A percentile compares a stretch with the other conserved stretches of the same genome.
These are phyloP conservation scores for Ophiocordyceps sinensis DNA, from an alignment of 2,329 filamentous ascomycete genomes.

Conservation along the genomic window DNA sequence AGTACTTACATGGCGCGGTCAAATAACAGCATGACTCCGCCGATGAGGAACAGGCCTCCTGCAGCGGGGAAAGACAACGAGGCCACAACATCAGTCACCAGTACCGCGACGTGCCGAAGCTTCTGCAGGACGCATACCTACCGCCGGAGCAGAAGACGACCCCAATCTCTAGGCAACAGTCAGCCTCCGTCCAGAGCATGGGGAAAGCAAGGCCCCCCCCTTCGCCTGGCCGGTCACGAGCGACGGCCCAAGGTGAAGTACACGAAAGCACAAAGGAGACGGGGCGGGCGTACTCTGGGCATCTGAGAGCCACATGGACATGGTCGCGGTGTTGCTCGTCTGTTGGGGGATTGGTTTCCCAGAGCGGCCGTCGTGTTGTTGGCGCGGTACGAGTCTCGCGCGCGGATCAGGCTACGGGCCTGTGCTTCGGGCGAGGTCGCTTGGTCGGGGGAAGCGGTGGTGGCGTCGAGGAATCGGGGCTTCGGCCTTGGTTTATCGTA, in stretches of 20 bases:
- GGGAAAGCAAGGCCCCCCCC: too few relatives aligned
- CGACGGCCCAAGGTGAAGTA: too few relatives aligned
- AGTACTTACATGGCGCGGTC: slow-evolving; percentile 75
- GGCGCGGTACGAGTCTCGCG: neutral
- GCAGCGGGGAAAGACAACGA: slow-evolving; percentile 2
- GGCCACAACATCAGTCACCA: neutral
- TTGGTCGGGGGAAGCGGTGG: too few relatives aligned
- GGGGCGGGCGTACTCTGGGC: slow-evolving; percentile 19
- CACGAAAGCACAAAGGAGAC: neutral
- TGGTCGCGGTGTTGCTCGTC: slow-evolving; percentile 6
- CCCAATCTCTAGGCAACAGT: slow-evolving; percentile 62
- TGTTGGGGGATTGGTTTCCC: neutral
- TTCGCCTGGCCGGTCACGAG: too few relatives aligned
- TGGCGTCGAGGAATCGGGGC: too few relatives aligned
- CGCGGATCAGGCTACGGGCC: too few relatives aligned
- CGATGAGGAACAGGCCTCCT: slow-evolving; percentile 92
- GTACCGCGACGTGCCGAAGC: slow-evolving; percentile 8
- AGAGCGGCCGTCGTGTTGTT: neutral
- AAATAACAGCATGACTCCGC: slow-evolving; percentile 93
- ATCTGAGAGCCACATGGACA: slow-evolving; percentile 92
- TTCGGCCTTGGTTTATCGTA: too few relatives aligned
- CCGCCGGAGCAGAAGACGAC: slow-evolving; percentile 96
- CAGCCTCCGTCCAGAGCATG: slow-evolving; percentile 9
- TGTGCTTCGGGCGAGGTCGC: too few relatives aligned
- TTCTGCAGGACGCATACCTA: slow-evolving; percentile 36